Evolutionary conservation across 1,284 basidiomycete species (phyloP), one percentile per base, ranked within the genome.

Genomic region (Sanghuangporus weigelae): DNA sequence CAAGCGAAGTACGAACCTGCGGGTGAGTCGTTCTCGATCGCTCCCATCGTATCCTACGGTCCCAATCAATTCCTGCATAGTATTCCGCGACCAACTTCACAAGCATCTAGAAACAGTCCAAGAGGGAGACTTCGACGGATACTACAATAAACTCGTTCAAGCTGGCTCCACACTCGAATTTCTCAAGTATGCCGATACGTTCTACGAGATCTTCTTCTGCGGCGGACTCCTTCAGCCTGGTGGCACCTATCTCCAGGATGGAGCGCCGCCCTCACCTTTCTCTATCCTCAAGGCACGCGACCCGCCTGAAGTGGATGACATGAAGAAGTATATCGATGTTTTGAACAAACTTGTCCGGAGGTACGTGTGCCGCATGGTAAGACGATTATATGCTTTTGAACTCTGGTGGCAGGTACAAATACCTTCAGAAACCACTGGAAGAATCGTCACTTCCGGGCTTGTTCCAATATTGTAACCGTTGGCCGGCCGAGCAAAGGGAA

Each of bases 211-310:
- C 76, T 84, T 98, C 72, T 85, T 98, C 71, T 89, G 94, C 72
- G 96, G 96, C 59, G 94, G 95, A 46, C 88, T 98, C 66, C 86
- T 98, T 70, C 96, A 98, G 76, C 96, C 96, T 26, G 96, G 96
- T 61, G 96, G 96, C 64, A 87, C 81, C 71, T 96, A 93, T 77
- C 73, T 97, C 76, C 94, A 97, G 67, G 94, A 96, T 70, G 87
- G 85, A 59, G 89, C 90, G 23, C 87, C 90, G 36, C 78, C 83
- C 35, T 92, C 87, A 54, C 89, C 92, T 50, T 95, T 96, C 79
- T 89, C 92, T 64, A 81, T 96, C 73, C 84, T 93, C 78, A 89
- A 89, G 69, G 89, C 90, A 67, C 87, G 87, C 72, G 85, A 89
- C 71, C 88, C 92, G 67, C 84, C 83, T 71, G 82, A 90, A 73